These are phyloP conservation scores for Tulasnella sp. DNA, from an alignment of 768 basidiomycete genomes.

Conservation along the genomic window DNA sequence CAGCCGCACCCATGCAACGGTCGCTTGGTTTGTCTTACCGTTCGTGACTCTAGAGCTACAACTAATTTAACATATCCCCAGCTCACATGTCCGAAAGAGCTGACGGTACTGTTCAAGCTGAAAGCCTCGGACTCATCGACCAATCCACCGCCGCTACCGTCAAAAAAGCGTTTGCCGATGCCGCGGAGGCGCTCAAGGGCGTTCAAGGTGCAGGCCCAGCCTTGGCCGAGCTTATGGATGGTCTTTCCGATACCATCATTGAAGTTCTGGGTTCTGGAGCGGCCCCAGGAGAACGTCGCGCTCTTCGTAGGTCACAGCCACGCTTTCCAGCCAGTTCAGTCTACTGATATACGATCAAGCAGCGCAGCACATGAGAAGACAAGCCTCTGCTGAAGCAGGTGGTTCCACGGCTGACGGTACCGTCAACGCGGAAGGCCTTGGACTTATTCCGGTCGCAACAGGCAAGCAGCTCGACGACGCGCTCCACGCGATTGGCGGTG, in stretches of 20 bases:
- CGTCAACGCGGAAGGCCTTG: background rate
- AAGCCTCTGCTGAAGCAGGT: background rate
- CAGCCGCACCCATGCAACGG: constrained; percentile 1
- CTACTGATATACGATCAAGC: background rate
- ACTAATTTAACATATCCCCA: background rate
- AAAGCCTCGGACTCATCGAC: constrained; percentile 16
- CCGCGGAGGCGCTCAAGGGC: background rate
- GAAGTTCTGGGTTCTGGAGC: background rate
- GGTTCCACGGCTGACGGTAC: background rate
- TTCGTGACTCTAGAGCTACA: background rate
- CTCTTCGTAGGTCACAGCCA: background rate
- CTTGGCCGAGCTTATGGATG: background rate
- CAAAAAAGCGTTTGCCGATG: background rate
- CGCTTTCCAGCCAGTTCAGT: background rate
- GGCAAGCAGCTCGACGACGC: constrained; percentile 19
- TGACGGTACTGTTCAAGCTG: constrained; percentile 15
- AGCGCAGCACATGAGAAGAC: background rate
- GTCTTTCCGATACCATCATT: background rate
- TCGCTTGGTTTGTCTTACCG: background rate
- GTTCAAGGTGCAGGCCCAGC: background rate
- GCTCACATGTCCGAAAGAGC: background rate
- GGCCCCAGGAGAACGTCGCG: background rate
- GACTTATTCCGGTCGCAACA: background rate
- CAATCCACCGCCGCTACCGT: constrained; percentile 14
- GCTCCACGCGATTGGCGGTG: background rate